These are phyloP conservation scores for Leccinum imitatum DNA, from an alignment of 768 basidiomycete species.

Conservation along the genomic window DNA sequence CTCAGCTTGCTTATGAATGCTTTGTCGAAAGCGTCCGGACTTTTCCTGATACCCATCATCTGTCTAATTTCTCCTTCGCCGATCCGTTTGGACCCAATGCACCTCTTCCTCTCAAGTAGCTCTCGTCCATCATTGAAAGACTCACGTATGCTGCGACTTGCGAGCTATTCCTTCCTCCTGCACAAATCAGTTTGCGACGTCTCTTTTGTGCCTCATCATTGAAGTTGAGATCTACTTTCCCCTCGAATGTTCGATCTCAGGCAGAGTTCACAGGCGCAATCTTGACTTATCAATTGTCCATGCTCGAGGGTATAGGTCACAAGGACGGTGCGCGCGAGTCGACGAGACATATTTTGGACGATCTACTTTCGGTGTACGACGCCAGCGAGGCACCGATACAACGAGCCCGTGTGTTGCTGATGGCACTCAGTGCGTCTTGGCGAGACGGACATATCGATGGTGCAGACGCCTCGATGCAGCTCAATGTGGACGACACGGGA, in stretches of 20 bases:
- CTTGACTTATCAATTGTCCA: slow-evolving; percentile 59
- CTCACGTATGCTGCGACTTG: slow-evolving; percentile 65
- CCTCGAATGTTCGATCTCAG: slow-evolving; percentile 9
- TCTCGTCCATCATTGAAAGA: slow-evolving; percentile 60
- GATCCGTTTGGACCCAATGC: slow-evolving; percentile 40
- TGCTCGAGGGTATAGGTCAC: slow-evolving; percentile 53
- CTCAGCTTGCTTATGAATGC: slow-evolving; percentile 60
- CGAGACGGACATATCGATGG: slow-evolving; percentile 23
- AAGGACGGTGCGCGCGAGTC: slow-evolving; percentile 53
- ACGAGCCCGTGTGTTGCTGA: slow-evolving; percentile 54
- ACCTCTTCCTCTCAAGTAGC: slow-evolving; percentile 48
- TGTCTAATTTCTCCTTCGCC: slow-evolving; percentile 12
- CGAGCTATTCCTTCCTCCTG: slow-evolving; percentile 58
- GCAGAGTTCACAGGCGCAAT: slow-evolving; percentile 48
- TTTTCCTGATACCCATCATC: slow-evolving; percentile 49
- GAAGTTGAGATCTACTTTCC: slow-evolving; percentile 15
- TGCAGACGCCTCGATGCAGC: slow-evolving; percentile 19
- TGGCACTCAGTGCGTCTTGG: slow-evolving; percentile 49
- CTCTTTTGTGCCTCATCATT: not conserved
- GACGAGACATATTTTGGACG: slow-evolving; percentile 43
- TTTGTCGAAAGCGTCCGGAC: slow-evolving; percentile 50
- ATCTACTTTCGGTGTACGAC: slow-evolving; percentile 52
- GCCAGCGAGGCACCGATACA: slow-evolving; percentile 51
- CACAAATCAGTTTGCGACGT: slow-evolving; percentile 47
- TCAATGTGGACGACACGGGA: slow-evolving; percentile 38